A percentile compares a stretch with the other conserved stretches of the same genome.
phyloP scores from a whole-genome alignment of 2,329 filamentous ascomycete genomes.

The Aspergillus candidus region DNA sequence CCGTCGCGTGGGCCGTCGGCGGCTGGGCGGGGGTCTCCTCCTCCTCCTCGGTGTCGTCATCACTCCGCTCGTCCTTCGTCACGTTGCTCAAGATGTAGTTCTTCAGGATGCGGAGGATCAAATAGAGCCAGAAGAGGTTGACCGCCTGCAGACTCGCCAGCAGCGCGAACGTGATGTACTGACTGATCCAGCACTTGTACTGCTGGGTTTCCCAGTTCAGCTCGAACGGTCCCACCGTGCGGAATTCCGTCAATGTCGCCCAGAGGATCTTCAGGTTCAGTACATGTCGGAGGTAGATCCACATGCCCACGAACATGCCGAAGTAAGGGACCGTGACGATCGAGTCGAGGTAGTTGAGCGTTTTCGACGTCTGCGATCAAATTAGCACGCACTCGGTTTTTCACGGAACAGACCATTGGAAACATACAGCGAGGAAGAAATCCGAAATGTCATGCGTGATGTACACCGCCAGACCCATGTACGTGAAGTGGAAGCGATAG shows the following conservation, averaged over 20 bases:
- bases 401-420: background rate
- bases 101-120: conserved; percentile 40
- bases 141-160: conserved; percentile 42
- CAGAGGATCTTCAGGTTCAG: conserved; percentile 45
- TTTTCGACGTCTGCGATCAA: conserved; percentile 67
- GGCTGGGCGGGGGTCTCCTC: conserved; percentile 22
- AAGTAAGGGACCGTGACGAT: conserved; percentile 78
- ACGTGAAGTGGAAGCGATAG: conserved; percentile 95
- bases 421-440: conserved; percentile 81
- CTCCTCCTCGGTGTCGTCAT: conserved; percentile 41
- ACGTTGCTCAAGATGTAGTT: conserved; percentile 38
- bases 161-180: conserved; percentile 41
- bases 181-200: conserved; percentile 46
- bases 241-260: conserved; percentile 42
- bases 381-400: background rate
- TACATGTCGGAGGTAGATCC: conserved; percentile 86
- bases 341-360: conserved; percentile 82
- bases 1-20: conserved; percentile 21
- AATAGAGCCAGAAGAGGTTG: conserved; percentile 43
- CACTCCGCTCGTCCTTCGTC: conserved; percentile 40
- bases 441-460: conserved; percentile 92
- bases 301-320: conserved; percentile 69
- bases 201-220: conserved; percentile 46
- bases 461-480: conserved; percentile 89
- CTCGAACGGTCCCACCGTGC: conserved; percentile 42